Evolutionary conservation across 2,329 filamentous ascomycete genomes (phyloP).

Genomic region (Coniochaeta sp.): DNA sequence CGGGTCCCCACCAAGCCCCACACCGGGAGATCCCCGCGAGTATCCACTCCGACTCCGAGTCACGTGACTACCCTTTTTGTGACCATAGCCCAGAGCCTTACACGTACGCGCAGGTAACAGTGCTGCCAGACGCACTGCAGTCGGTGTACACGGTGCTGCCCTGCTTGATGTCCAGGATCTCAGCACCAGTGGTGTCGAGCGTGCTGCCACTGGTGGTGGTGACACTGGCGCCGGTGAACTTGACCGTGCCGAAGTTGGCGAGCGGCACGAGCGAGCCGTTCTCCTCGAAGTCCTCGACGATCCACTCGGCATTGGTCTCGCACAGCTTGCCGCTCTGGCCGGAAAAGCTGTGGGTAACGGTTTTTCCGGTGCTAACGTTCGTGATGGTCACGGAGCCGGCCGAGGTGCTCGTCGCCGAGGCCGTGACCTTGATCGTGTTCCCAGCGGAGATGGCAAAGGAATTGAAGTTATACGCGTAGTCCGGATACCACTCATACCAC

Average conservation of each 20-base stretch:
- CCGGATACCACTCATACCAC: slow-evolving; percentile 51
- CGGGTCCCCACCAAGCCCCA: too few relatives aligned
- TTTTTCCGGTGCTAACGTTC: slow-evolving; percentile 41
- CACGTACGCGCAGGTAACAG: slow-evolving; percentile 34
- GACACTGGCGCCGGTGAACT: slow-evolving; percentile 33
- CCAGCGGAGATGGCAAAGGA: slow-evolving; percentile 14
- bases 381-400: slow-evolving; percentile 35
- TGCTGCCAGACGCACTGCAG: slow-evolving; percentile 11
- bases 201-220: slow-evolving; percentile 19
- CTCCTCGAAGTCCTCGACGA: slow-evolving; percentile 47
- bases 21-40: too few relatives aligned
- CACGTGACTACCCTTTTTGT: background rate
- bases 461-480: slow-evolving; percentile 31
- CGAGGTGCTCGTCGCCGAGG: slow-evolving; percentile 29
- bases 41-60: too few relatives aligned
- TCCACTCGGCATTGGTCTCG: slow-evolving; percentile 55
- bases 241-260: slow-evolving; percentile 37
- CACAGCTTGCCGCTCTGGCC: slow-evolving; percentile 35
- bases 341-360: slow-evolving; percentile 42
- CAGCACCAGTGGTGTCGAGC: slow-evolving; percentile 28
- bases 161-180: slow-evolving; percentile 26
- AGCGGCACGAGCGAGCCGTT: slow-evolving; percentile 31
- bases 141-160: slow-evolving; percentile 11
- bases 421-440: slow-evolving; percentile 18
- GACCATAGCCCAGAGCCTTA: background rate